Percentiles rank a stretch among this genome's conserved stretches.
phyloP scores from a whole-genome alignment of 169 alveolate genomes.

The Theileria annulata region DNA sequence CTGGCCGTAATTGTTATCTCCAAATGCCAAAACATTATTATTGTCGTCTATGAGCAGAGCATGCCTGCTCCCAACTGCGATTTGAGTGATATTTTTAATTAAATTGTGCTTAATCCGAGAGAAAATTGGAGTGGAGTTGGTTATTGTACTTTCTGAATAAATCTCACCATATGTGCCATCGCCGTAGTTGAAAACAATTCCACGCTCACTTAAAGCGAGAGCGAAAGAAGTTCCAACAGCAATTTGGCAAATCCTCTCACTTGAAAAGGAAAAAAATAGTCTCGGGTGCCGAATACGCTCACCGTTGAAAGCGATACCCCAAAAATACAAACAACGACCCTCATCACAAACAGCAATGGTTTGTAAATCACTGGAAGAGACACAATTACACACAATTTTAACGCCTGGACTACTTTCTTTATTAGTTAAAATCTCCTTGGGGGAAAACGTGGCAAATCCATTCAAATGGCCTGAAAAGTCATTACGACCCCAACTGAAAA shows the following conservation, averaged over 20 bases:
- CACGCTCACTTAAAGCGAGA: constrained; percentile 62
- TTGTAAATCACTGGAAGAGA: constrained; percentile 60
- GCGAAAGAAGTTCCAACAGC: constrained; percentile 76
- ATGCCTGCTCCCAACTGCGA: constrained; percentile 81
- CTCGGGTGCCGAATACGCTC: constrained; percentile 68
- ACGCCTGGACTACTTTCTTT: constrained; percentile 10
- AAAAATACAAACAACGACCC: constrained; percentile 64
- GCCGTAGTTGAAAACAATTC: constrained; percentile 76
- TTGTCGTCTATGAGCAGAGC: constrained; percentile 74
- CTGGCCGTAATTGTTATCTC: constrained; percentile 82
- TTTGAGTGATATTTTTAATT: constrained; percentile 49
- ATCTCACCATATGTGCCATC: constrained; percentile 81
- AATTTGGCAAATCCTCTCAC: constrained; percentile 65
- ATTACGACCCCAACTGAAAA: constrained; percentile 76
- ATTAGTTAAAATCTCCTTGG: constrained; percentile 34
- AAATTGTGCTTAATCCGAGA: constrained; percentile 55
- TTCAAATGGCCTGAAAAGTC: constrained; percentile 70
- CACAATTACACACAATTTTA: constrained; percentile 8
- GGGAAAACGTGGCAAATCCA: constrained; percentile 36
- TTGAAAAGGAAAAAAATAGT: constrained; percentile 64
- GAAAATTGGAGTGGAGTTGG: constrained; percentile 64
- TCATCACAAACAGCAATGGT: constrained; percentile 71
- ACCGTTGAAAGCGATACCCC: constrained; percentile 77
- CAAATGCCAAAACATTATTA: constrained; percentile 76
- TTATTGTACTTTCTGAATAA: constrained; percentile 29